Base-by-base conservation (phyloP, 257 asterid genomes). In the Solanum neorickii region DNA sequence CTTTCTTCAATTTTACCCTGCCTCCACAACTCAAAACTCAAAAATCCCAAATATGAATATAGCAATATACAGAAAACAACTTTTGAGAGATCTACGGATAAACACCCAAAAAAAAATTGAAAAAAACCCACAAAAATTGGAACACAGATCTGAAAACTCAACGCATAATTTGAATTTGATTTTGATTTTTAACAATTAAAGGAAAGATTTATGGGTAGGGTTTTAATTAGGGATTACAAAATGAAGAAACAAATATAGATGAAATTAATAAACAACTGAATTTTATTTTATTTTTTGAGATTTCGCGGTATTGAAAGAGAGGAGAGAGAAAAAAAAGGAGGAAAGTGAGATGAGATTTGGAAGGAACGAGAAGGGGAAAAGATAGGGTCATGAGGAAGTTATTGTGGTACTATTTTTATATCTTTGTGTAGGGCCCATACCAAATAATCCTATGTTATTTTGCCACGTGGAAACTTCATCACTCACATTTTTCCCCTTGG, bases 71-170 rank as follows among this genome's bases (percentile, higher is more conserved):
- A 52, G 88, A 75, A 31, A 87, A 68, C 84, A 60, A 70, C 88
- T 62, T 56, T 62, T 60, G 25, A 73, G 89, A 90, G 94, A 95
- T 93, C 98, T 90, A 88, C 87, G 25, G 52, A 74, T 42, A 49
- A 82, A 83, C 62, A 60, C 42, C 65, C 65, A 56, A 56, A 49
- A 84, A 84, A 78, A 77, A 47, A 2, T 65, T 20, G 11, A 5
- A 1, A 70, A 69, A 69, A 69, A 7, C 3, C 5, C 33, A 12
- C 42, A 44, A 52, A 35, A 10, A 69, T 7, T 65, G 23, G 65
- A 75, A 88, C 39, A 88, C 87, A 95, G 98, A 96, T 94, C 98
- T 94, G 90, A 87, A 85, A 84, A 82, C 52, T 42, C 5, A 73
- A 20, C 33, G 3, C 56, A 72, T 16, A 33, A 70, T 31, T 37